Percentiles rank a stretch among this genome's conserved stretches.
Conservation (phyloP, 148 eudicot species). For the Camellia japonica region DNA sequence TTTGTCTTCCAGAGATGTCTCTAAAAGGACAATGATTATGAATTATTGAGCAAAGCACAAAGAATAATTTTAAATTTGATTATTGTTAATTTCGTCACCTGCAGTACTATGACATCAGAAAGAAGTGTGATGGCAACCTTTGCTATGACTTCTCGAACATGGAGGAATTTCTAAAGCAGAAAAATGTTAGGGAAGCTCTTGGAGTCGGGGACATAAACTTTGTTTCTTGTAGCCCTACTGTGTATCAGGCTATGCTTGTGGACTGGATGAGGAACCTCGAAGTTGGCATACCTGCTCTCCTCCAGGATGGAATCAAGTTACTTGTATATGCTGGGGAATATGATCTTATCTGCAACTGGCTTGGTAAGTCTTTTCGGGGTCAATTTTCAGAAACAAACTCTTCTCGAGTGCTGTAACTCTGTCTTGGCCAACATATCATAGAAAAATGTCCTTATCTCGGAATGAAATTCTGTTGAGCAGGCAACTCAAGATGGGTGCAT, state of each 20-base stretch:
- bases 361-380: constrained; percentile 45
- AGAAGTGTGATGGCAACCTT: constrained; percentile 83
- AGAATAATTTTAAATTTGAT: background rate
- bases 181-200: constrained; percentile 60
- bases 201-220: constrained; percentile 84
- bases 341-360: constrained; percentile 98
- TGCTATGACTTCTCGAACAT: constrained; percentile 88
- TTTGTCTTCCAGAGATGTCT: background rate
- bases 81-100: constrained; percentile 13
- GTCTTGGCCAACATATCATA: too few relatives aligned
- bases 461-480: constrained; percentile 29
- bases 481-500: constrained; percentile 94
- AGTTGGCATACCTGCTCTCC: constrained; percentile 83
- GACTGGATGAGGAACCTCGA: constrained; percentile 98
- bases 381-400: background rate
- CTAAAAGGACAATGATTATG: background rate
- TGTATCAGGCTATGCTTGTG: constrained; percentile 76
- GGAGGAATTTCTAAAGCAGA: constrained; percentile 65
- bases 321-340: constrained; percentile 95
- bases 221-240: constrained; percentile 83
- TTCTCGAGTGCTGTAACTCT: too few relatives aligned
- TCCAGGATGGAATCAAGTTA: constrained; percentile 75
- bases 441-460: background rate
- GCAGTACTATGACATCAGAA: constrained; percentile 90
- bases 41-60: background rate